phyloP scores from a whole-genome alignment of 345 rosid species.

The Citrus inodora region DNA sequence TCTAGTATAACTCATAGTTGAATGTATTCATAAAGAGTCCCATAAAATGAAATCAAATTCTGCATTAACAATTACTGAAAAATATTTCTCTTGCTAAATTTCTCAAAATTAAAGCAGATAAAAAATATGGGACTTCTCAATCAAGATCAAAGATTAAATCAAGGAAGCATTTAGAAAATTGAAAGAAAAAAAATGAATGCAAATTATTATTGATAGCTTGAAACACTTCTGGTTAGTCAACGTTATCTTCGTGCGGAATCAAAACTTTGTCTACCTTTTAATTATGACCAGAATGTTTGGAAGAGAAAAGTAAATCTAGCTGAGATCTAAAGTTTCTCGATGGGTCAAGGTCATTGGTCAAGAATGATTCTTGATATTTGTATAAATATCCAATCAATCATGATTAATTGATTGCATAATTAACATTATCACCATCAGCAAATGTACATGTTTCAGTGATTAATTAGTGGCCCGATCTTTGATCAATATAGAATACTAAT shows the following conservation, averaged over 20 bases:
- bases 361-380: not conserved
- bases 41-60: too few relatives aligned
- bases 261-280: not conserved
- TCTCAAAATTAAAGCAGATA: too few relatives aligned
- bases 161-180: not conserved
- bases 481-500: too few relatives aligned
- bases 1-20: too few relatives aligned
- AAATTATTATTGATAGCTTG: not conserved
- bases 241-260: not conserved
- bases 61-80: too few relatives aligned
- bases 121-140: too few relatives aligned
- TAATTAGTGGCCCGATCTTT: too few relatives aligned
- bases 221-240: not conserved
- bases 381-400: not conserved
- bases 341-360: constrained; percentile 8
- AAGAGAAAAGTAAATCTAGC: not conserved
- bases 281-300: not conserved
- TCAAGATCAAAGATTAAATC: too few relatives aligned
- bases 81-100: too few relatives aligned
- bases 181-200: not conserved
- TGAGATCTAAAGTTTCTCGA: not conserved
- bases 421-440: too few relatives aligned
- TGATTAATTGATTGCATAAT: not conserved
- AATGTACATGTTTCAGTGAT: too few relatives aligned
- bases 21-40: too few relatives aligned